Evolutionary conservation across 2,329 filamentous ascomycete species (phyloP).

Genomic region (Stagonosporopsis rhizophila): DNA sequence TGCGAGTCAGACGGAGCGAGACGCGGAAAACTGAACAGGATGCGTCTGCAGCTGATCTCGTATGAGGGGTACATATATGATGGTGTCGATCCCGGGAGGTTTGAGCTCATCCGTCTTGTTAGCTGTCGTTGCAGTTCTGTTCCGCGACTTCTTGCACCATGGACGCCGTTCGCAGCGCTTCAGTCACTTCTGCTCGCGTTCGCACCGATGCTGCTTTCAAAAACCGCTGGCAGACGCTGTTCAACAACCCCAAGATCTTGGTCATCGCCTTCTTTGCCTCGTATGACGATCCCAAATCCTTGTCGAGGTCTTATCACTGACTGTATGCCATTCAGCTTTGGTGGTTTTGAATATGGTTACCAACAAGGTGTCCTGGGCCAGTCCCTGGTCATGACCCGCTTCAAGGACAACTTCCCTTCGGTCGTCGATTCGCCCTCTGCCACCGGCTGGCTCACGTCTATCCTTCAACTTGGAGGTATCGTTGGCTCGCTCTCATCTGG

Average conservation of each 20-base stretch:
- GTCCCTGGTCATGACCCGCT: slow-evolving; percentile 61
- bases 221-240: slow-evolving; percentile 37
- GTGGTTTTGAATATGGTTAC: slow-evolving; percentile 62
- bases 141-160: slow-evolving; percentile 19
- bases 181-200: slow-evolving; percentile 33
- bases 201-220: slow-evolving; percentile 36
- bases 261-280: slow-evolving; percentile 42
- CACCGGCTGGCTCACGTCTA: slow-evolving; percentile 60
- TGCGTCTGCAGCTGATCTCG: neutral
- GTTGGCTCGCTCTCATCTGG: slow-evolving; percentile 58
- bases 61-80: slow-evolving; percentile 12
- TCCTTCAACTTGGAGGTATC: slow-evolving; percentile 61
- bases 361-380: slow-evolving; percentile 64
- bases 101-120: slow-evolving; percentile 4
- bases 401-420: slow-evolving; percentile 58
- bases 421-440: slow-evolving; percentile 56
- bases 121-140: neutral
- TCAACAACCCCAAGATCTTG: slow-evolving; percentile 39
- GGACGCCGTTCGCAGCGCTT: slow-evolving; percentile 34
- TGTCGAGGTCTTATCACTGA: neutral
- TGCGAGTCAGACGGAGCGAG: slow-evolving; percentile 12
- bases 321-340: slow-evolving; percentile 47
- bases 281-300: slow-evolving; percentile 21
- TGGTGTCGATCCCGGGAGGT: slow-evolving; percentile 9
- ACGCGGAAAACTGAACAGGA: neutral